Evolutionary conservation across 1,284 basidiomycete genomes (phyloP).

Genomic region (Anthracocystis panici-leucophaei): DNA sequence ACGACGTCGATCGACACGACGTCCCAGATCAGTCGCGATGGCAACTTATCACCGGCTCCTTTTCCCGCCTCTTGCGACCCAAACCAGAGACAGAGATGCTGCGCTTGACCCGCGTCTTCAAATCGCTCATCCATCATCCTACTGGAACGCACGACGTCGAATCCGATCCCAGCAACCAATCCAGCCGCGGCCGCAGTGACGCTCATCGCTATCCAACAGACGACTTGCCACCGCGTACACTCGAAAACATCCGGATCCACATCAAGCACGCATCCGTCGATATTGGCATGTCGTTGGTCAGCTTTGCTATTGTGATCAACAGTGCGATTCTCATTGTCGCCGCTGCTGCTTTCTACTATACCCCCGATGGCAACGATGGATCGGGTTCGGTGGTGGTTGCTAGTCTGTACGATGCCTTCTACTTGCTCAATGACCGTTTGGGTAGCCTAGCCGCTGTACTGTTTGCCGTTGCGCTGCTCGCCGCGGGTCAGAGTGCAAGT

Average conservation of each 20-base stretch:
- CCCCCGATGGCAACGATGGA: constrained; percentile 10
- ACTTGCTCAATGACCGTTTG: constrained; percentile 53
- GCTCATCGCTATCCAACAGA: constrained; percentile 1
- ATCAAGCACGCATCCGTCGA: constrained; percentile 67
- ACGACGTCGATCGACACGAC: neutral
- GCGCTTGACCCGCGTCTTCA: constrained; percentile 20
- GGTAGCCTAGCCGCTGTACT: constrained; percentile 58
- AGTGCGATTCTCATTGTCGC: constrained; percentile 76
- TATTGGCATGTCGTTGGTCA: constrained; percentile 66
- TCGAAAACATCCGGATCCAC: constrained; percentile 52
- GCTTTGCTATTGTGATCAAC: constrained; percentile 80
- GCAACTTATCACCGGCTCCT: constrained; percentile 19
- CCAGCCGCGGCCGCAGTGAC: neutral
- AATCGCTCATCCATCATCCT: constrained; percentile 25
- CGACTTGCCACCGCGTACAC: constrained; percentile 29
- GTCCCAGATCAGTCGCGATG: constrained; percentile 12
- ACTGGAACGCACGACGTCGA: constrained; percentile 6
- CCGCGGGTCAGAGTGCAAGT: constrained; percentile 89
- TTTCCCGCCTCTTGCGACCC: constrained; percentile 5
- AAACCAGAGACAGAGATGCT: constrained; percentile 24
- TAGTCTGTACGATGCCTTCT: constrained; percentile 63
- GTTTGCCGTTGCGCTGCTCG: constrained; percentile 70
- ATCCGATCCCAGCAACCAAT: constrained; percentile 5
- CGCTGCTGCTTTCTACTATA: constrained; percentile 71
- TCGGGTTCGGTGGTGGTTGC: constrained; percentile 55